phyloP scores from a whole-genome alignment of 768 basidiomycete genomes.

The Serendipita sp. region DNA sequence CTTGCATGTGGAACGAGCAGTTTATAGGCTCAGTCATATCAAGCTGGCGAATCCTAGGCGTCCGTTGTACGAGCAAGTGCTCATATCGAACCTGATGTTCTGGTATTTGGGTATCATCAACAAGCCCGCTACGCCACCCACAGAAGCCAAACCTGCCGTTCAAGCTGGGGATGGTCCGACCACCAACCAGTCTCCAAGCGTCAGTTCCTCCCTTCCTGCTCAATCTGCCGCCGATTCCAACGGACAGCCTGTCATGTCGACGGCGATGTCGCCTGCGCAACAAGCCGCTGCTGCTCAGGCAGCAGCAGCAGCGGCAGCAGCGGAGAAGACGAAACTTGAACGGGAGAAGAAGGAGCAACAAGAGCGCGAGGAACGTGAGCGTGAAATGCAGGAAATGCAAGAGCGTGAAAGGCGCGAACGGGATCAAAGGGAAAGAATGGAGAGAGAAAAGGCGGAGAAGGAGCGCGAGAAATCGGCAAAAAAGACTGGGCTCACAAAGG shows the following conservation, averaged over 20 bases:
- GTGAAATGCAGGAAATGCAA: constrained; percentile 19
- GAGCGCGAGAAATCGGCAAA: constrained; percentile 15
- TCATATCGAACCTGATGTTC: constrained; percentile 92
- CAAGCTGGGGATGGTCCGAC: constrained; percentile 18
- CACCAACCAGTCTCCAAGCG: constrained; percentile 13
- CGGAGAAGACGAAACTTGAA: constrained; percentile 28
- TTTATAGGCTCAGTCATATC: constrained; percentile 94
- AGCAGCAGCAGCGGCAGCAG: constrained; percentile 20
- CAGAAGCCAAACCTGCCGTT: not conserved
- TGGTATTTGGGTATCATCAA: constrained; percentile 99
- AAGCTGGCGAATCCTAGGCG: constrained; percentile 94
- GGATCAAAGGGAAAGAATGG: constrained; percentile 29
- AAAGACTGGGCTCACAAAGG: constrained; percentile 45
- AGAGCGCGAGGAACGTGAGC: constrained; percentile 27
- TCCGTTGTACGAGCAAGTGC: constrained; percentile 90
- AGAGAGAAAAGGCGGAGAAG: constrained; percentile 26
- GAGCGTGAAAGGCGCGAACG: constrained; percentile 39
- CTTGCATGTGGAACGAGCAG: constrained; percentile 95
- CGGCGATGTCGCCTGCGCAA: constrained; percentile 12
- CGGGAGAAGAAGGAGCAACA: constrained; percentile 21
- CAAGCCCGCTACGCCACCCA: constrained; percentile 45
- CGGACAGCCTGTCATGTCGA: constrained; percentile 9
- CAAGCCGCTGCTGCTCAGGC: constrained; percentile 19
- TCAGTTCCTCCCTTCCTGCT: constrained; percentile 15
- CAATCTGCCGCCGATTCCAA: constrained; percentile 9